A percentile compares a stretch with the other conserved stretches of the same genome.
These are phyloP conservation scores for Talaromyces ruber DNA, from an alignment of 495 filamentous ascomycete species.

Conservation along the genomic window DNA sequence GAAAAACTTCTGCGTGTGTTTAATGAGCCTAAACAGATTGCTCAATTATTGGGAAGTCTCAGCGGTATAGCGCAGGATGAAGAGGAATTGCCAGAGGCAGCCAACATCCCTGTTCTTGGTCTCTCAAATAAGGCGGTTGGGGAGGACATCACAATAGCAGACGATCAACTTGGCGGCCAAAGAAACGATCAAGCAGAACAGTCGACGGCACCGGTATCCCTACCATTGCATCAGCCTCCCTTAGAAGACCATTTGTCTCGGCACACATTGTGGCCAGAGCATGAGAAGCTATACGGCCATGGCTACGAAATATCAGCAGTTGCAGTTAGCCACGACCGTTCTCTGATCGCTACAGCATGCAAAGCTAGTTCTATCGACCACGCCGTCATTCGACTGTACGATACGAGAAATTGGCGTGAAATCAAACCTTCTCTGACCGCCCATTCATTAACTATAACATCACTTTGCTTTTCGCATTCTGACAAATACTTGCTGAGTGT, in stretches of 20 bases:
- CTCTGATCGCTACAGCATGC: constrained; percentile 83
- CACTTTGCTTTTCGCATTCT: constrained; percentile 67
- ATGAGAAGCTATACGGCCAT: constrained; percentile 95
- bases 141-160: constrained; percentile 38
- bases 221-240: constrained; percentile 59
- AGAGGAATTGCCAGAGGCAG: constrained; percentile 66
- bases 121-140: constrained; percentile 92
- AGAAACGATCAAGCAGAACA: constrained; percentile 16
- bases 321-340: constrained; percentile 66
- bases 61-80: constrained; percentile 46
- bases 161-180: constrained; percentile 32
- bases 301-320: constrained; percentile 96
- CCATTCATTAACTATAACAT: constrained; percentile 78
- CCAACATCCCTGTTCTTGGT: constrained; percentile 88
- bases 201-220: constrained; percentile 14
- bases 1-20: constrained; percentile 97
- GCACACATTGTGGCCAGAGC: constrained; percentile 91
- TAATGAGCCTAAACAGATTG: constrained; percentile 78
- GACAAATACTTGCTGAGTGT: constrained; percentile 75
- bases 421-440: constrained; percentile 70
- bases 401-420: constrained; percentile 79
- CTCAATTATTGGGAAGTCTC: constrained; percentile 58
- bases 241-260: constrained; percentile 83
- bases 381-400: constrained; percentile 86
- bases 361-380: constrained; percentile 88